Evolutionary conservation across 352 stramenopile genomes (phyloP).

Genomic region (Pythium brassicae): DNA sequence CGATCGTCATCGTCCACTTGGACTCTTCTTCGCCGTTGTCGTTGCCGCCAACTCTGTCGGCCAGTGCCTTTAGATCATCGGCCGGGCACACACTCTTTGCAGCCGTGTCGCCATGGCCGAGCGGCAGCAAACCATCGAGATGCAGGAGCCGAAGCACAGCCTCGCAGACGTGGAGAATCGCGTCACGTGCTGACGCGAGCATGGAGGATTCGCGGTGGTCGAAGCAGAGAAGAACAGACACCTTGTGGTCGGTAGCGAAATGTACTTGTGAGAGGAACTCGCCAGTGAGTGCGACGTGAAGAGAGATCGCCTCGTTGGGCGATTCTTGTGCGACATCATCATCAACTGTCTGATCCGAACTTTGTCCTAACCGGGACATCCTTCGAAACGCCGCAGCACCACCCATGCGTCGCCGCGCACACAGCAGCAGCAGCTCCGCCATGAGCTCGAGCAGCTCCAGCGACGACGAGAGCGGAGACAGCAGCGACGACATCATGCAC

Average conservation of each 20-base stretch:
- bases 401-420: neutral
- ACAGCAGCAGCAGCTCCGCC: constrained; percentile 15
- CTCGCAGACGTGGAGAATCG: constrained; percentile 10
- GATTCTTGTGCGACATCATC: neutral
- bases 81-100: neutral
- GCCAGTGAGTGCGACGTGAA: too few species aligned
- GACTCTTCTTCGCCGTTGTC: constrained; percentile 9
- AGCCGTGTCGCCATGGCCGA: neutral
- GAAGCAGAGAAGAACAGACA: too few species aligned
- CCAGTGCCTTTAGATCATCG: neutral
- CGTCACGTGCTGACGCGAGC: constrained; percentile 7
- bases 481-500: constrained; percentile 10
- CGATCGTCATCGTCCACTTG: constrained; percentile 10
- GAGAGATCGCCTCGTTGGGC: neutral
- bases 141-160: constrained; percentile 19
- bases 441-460: constrained; percentile 12
- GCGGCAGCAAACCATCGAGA: constrained; percentile 7
- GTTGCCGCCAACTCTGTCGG: neutral
- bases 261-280: too few species aligned
- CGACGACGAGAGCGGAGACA: neutral
- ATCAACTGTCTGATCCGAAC: neutral
- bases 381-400: neutral
- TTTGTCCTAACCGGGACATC: neutral
- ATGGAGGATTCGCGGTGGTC: neutral
- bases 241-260: too few species aligned